Conservation (phyloP, 495 filamentous ascomycete genomes). For the Daldinia childiae region DNA sequence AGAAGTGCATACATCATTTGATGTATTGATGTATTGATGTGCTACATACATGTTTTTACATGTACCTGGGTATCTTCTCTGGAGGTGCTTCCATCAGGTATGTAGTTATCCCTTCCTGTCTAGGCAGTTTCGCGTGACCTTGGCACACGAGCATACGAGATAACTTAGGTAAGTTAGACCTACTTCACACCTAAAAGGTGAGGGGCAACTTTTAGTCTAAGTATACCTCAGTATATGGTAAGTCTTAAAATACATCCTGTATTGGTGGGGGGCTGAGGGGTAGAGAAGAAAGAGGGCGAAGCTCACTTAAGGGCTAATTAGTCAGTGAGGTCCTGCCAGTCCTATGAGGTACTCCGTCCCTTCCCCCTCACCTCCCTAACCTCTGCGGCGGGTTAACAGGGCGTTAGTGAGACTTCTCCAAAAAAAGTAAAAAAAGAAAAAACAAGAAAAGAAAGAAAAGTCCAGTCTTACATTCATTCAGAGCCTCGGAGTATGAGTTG, state of each 20-base stretch:
- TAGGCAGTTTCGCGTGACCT: slow-evolving; percentile 13
- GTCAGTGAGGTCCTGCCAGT: too few relatives aligned
- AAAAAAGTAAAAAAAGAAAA: too few relatives aligned
- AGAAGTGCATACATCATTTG: background rate
- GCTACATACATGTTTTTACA: slow-evolving; percentile 9
- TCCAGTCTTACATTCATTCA: background rate
- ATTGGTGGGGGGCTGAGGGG: slow-evolving; percentile 28
- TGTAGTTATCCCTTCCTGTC: background rate
- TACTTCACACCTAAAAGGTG: background rate
- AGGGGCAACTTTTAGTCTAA: background rate
- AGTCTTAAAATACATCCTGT: background rate
- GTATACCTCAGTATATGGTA: background rate
- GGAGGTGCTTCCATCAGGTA: background rate
- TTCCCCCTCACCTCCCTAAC: background rate
- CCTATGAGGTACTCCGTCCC: too few relatives aligned
- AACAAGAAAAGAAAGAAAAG: background rate
- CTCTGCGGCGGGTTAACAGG: background rate
- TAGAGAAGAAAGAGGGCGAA: background rate
- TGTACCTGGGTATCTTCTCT: slow-evolving; percentile 3
- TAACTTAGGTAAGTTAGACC: background rate
- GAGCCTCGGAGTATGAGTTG: background rate
- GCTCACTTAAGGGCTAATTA: background rate
- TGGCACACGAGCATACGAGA: background rate
- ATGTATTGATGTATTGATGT: background rate
- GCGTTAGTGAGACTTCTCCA: background rate